A percentile compares a stretch with the other conserved stretches of the same genome.
These are phyloP conservation scores for Suillus lakei DNA, from an alignment of 768 basidiomycete species.

Conservation along the genomic window DNA sequence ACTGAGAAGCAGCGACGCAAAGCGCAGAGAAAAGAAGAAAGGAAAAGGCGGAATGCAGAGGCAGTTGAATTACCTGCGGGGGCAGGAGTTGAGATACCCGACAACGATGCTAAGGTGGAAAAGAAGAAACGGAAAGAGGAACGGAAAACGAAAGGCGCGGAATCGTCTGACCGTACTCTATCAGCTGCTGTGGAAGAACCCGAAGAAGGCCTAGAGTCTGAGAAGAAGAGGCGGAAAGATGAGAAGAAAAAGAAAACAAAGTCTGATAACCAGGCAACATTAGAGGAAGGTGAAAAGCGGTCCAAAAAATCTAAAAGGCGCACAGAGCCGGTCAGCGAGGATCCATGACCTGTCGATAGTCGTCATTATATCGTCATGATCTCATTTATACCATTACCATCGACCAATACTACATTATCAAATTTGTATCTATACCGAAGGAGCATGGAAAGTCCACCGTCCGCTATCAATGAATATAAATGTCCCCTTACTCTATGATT, in stretches of 20 bases:
- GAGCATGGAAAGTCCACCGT: neutral
- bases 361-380: neutral
- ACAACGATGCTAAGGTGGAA: conserved; percentile 6
- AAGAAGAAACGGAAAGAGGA: conserved; percentile 16
- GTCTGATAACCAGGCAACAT: neutral
- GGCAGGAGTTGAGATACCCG: conserved; percentile 7
- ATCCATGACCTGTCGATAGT: neutral
- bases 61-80: conserved; percentile 16
- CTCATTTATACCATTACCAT: neutral
- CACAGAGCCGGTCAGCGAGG: neutral
- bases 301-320: conserved; percentile 11
- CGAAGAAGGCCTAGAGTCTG: conserved; percentile 25
- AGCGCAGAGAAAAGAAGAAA: conserved; percentile 32
- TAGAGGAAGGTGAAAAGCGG: conserved; percentile 3
- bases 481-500: neutral
- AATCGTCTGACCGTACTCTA: conserved; percentile 7
- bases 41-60: conserved; percentile 26
- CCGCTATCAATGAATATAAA: neutral
- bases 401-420: neutral
- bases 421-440: neutral
- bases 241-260: conserved; percentile 1
- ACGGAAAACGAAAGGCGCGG: conserved; percentile 12
- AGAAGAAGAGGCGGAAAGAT: conserved; percentile 14
- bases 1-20: conserved; percentile 40
- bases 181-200: conserved; percentile 9